These are phyloP conservation scores for Xanthoconium separans DNA, from an alignment of 1,284 basidiomycete species.

Conservation along the genomic window DNA sequence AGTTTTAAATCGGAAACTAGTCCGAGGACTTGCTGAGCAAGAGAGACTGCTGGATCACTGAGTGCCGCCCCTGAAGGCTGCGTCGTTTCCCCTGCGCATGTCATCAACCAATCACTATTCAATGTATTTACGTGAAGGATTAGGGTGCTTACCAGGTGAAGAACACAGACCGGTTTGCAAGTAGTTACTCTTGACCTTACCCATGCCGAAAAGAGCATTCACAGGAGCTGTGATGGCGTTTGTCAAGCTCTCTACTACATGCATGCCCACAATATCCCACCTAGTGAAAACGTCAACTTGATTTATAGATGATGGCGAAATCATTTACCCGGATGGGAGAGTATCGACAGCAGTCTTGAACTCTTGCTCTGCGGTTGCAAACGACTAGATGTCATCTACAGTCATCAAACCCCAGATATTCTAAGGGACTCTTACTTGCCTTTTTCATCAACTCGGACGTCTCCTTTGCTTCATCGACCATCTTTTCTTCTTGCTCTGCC, in stretches of 20 bases:
- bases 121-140: too few species aligned
- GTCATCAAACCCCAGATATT: too few species aligned
- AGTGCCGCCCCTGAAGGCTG: constrained; percentile 14
- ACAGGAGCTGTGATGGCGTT: constrained; percentile 12
- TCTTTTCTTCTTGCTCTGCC: constrained; percentile 8
- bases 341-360: constrained; percentile 15
- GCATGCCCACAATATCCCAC: constrained; percentile 17
- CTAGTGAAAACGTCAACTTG: background rate
- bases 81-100: constrained; percentile 1
- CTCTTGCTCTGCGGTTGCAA: constrained; percentile 8
- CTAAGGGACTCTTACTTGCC: background rate
- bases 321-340: constrained; percentile 14
- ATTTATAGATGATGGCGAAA: background rate
- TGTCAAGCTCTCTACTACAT: constrained; percentile 15
- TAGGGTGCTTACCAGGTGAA: too few species aligned
- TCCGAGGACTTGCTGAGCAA: constrained; percentile 9
- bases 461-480: constrained; percentile 15
- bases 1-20: constrained; percentile 6
- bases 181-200: constrained; percentile 7
- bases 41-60: constrained; percentile 11
- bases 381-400: constrained; percentile 9
- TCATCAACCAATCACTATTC: background rate
- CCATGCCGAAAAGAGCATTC: constrained; percentile 10
- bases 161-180: constrained; percentile 11
- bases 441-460: constrained; percentile 19